Conservation (phyloP, 768 basidiomycete species). For the Suillus luteus region DNA sequence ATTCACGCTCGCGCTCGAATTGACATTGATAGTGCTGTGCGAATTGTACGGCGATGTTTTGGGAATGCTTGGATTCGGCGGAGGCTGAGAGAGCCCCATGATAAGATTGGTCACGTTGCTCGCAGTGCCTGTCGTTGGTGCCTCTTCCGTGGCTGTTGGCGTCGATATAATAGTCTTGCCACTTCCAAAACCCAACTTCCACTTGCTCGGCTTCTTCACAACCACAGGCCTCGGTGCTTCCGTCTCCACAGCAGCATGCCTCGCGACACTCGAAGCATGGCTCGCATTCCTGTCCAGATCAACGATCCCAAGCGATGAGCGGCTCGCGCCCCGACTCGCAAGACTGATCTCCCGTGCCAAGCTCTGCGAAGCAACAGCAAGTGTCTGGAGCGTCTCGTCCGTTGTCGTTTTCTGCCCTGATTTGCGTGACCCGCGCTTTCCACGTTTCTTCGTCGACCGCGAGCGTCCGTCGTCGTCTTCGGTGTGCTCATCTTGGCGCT, state of each 20-base stretch:
- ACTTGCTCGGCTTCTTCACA: constrained; percentile 77
- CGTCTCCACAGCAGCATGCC: constrained; percentile 1
- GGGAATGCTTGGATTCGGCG: constrained; percentile 20
- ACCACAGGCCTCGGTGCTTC: constrained; percentile 23
- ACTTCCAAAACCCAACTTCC: constrained; percentile 59
- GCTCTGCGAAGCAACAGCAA: constrained; percentile 79
- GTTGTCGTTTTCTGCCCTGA: constrained; percentile 57
- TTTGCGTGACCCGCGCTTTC: constrained; percentile 85
- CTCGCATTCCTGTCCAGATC: constrained; percentile 29
- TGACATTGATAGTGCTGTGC: background rate
- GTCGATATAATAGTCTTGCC: constrained; percentile 55
- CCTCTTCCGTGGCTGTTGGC: constrained; percentile 37
- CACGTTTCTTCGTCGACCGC: constrained; percentile 74
- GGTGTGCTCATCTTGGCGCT: constrained; percentile 28
- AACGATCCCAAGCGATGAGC: constrained; percentile 37
- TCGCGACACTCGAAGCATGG: constrained; percentile 38
- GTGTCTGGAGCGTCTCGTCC: constrained; percentile 64
- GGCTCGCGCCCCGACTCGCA: constrained; percentile 41
- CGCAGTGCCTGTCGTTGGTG: constrained; percentile 56
- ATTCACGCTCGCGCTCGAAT: constrained; percentile 13
- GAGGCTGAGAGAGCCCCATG: constrained; percentile 63
- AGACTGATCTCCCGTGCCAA: constrained; percentile 84
- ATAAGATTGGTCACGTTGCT: constrained; percentile 77
- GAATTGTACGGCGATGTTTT: background rate
- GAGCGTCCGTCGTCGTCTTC: constrained; percentile 39